A percentile compares a stretch with the other conserved stretches of the same genome.
These are phyloP conservation scores for Exophiala mesophila DNA, from an alignment of 2,329 filamentous ascomycete species.

Conservation along the genomic window DNA sequence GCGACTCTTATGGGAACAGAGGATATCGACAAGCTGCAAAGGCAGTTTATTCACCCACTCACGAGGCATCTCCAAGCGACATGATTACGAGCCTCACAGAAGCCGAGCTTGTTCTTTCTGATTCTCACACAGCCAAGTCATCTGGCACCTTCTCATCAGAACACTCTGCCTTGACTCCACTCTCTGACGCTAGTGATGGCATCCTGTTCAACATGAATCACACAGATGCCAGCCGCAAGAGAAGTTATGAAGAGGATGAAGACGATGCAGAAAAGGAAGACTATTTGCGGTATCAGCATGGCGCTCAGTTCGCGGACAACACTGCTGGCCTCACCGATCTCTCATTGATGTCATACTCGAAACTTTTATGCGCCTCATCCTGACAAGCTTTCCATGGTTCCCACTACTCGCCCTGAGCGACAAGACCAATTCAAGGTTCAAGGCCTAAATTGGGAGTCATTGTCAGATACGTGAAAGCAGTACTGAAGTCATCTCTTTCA, in stretches of 20 bases:
- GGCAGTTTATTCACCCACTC: conserved; percentile 16
- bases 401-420: too few species aligned
- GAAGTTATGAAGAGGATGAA: conserved; percentile 21
- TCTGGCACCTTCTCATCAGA: conserved; percentile 18
- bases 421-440: neutral
- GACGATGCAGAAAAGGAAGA: conserved; percentile 21
- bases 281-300: conserved; percentile 11
- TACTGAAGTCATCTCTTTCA: neutral
- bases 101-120: conserved; percentile 13
- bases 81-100: conserved; percentile 14
- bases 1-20: conserved; percentile 16
- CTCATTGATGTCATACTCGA: conserved; percentile 19
- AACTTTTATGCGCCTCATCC: conserved; percentile 24
- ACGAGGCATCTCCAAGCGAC: conserved; percentile 17
- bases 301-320: conserved; percentile 17
- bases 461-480: too few species aligned
- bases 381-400: too few species aligned
- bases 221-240: conserved; percentile 13
- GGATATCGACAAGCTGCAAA: conserved; percentile 18
- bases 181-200: conserved; percentile 22
- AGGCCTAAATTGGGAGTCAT: neutral
- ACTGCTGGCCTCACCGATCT: conserved; percentile 15
- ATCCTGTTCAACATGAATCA: conserved; percentile 13
- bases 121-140: conserved; percentile 16
- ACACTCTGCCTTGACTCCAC: conserved; percentile 20